Evolutionary conservation across 805 yeast genomes (phyloP).

Genomic region (Saccharomycopsis fodiens): DNA sequence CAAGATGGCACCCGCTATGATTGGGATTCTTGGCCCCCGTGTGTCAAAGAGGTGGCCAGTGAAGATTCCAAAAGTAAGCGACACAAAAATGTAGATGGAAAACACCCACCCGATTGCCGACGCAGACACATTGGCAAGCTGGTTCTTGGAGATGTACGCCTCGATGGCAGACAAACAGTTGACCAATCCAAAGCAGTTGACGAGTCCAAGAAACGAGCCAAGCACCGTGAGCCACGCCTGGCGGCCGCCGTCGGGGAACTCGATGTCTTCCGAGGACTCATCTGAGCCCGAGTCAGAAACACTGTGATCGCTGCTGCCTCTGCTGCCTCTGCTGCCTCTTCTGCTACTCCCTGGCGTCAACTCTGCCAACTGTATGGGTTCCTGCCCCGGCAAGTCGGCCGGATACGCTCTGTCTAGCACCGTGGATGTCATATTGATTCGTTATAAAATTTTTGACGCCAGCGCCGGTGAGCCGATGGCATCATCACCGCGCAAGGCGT

Average conservation of each 20-base stretch:
- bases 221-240: constrained; percentile 48
- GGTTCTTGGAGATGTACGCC: constrained; percentile 49
- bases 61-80: constrained; percentile 30
- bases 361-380: no score
- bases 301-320: no score
- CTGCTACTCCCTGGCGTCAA: no score
- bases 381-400: no score
- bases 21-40: constrained; percentile 34
- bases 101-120: constrained; percentile 65
- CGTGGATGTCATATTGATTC: no score
- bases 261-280: not conserved
- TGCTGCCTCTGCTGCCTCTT: no score
- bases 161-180: constrained; percentile 64
- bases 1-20: constrained; percentile 33
- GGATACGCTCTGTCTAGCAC: no score
- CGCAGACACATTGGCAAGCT: constrained; percentile 36
- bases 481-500: no score
- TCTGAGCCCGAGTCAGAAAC: no score
- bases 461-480: no score
- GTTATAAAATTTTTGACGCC: no score
- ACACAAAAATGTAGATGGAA: constrained; percentile 28
- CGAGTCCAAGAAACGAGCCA: constrained; percentile 52
- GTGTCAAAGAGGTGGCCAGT: constrained; percentile 41
- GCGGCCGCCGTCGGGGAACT: constrained; percentile 52
- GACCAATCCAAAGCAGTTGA: constrained; percentile 55